Base-by-base conservation (phyloP, 768 basidiomycete genomes). In the Megacollybia marginata region DNA sequence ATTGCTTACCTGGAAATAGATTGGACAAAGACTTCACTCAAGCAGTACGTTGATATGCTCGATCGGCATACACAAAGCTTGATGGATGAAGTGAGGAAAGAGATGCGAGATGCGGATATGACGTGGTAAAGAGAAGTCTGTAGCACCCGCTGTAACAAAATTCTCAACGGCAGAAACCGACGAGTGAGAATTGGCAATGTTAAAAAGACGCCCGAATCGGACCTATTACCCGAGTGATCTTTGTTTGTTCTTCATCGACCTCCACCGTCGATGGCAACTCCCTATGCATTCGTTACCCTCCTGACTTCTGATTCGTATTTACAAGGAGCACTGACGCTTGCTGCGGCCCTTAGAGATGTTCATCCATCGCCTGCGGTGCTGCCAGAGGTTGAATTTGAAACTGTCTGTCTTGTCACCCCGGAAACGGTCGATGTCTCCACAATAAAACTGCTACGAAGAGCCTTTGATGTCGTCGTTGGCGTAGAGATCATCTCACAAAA, bases 301-400 rank as follows among this genome's bases (percentile, higher is more conserved):
- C 69, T 98, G 59, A 92, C 95, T 49, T 91, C 92, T 32, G 87
- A 94, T 63, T 73, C 76, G 23, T 99, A 99, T 70, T 83, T 98
- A 47, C 91, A 92, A 33, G 96, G 96, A 48, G 93, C 88, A 33
- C 83, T 98, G 57, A 79, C 87, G 52, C 75, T 92, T 59, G 88
- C 81, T 32, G 88, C 87, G 48, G 88, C 95, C 13, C 77, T 99
- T 56, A 79, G 78, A 49, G 88, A 93, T 52, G 62, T 91, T 38
- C 92, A 94, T 60, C 74, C 79, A 15, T 66, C 68, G 40, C 79
- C 83, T 8, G 67, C 80, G 19, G 62, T 71, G 42, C 65, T 77
- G 28, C 79, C 82, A 47, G 75, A 81, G 61, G 77, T 83, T 51
- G 74, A 83, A 45, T 89, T 89, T 60, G 74, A 85, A 53, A 88